Conservation (phyloP, 1,284 basidiomycete genomes). For the Melampsora larici-populina region DNA sequence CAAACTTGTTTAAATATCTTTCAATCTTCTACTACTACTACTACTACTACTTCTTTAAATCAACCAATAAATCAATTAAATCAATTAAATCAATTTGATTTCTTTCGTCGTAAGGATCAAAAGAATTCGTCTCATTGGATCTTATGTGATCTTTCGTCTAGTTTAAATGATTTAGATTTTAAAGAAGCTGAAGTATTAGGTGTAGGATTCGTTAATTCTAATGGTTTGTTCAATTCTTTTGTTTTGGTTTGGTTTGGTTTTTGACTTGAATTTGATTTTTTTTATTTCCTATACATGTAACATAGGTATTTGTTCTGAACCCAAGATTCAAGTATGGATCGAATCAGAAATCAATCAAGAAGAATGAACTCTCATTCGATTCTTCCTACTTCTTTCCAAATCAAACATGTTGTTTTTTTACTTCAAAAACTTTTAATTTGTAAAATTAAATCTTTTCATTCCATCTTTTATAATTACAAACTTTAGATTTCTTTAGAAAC, state of each 20-base stretch:
- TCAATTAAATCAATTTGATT: neutral
- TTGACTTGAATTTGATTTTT: neutral
- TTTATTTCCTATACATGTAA: neutral
- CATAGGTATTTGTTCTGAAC: neutral
- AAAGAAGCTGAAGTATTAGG: constrained; percentile 26
- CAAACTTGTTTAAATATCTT: neutral
- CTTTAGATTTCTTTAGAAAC: too few species aligned
- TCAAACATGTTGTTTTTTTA: too few species aligned
- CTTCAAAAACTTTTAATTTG: too few species aligned
- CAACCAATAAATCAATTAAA: neutral
- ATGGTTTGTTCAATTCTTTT: neutral
- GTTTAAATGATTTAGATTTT: neutral
- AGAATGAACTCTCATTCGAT: too few species aligned
- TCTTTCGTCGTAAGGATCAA: neutral
- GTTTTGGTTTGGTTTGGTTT: neutral
- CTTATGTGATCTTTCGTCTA: neutral
- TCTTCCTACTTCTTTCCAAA: too few species aligned
- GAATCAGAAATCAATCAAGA: neutral
- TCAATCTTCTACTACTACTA: too few species aligned
- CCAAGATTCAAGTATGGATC: neutral
- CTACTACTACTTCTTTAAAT: too few species aligned
- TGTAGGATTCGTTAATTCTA: constrained; percentile 12
- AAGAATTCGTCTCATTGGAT: constrained; percentile 6
- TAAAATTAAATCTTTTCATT: too few species aligned
- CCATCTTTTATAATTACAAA: too few species aligned